Evolutionary conservation across 257 asterid species (phyloP).

Genomic region (Gentiana straminea): DNA sequence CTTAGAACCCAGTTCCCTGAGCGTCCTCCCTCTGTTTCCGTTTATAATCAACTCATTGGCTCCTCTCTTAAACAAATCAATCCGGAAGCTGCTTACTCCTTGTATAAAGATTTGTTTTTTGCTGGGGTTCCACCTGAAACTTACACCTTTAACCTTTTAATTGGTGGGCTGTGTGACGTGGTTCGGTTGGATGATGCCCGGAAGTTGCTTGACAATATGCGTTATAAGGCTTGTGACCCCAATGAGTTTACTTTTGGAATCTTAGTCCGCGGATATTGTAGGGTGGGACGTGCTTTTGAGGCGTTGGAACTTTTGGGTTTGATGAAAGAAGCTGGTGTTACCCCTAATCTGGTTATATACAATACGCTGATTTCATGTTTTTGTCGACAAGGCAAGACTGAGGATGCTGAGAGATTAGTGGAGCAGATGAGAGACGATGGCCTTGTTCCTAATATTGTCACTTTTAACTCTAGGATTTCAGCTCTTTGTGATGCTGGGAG

Average conservation of each 20-base stretch:
- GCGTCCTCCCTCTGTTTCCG: conserved; percentile 34
- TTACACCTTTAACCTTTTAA: conserved; percentile 71
- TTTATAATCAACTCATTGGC: conserved; percentile 60
- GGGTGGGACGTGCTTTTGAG: conserved; percentile 32
- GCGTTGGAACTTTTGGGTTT: conserved; percentile 66
- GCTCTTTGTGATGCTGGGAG: conserved; percentile 74
- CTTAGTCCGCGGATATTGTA: conserved; percentile 76
- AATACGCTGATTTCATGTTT: conserved; percentile 60
- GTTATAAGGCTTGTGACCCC: conserved; percentile 58
- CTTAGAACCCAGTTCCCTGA: conserved; percentile 36
- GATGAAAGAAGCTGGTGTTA: conserved; percentile 43
- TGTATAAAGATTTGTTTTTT: conserved; percentile 54
- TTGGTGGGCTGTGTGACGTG: conserved; percentile 43
- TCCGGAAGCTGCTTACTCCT: conserved; percentile 34
- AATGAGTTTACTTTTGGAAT: conserved; percentile 69
- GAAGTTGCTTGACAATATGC: conserved; percentile 68
- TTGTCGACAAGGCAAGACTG: conserved; percentile 58
- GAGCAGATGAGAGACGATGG: conserved; percentile 86
- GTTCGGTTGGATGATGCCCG: conserved; percentile 65
- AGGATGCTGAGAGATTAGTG: conserved; percentile 72
- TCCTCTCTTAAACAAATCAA: conserved; percentile 21
- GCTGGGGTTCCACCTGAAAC: conserved; percentile 57
- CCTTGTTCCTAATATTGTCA: conserved; percentile 60
- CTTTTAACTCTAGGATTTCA: conserved; percentile 83
- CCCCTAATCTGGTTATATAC: conserved; percentile 60